phyloP scores from a whole-genome alignment of 345 rosid species.

The Eucalyptus cloeziana region DNA sequence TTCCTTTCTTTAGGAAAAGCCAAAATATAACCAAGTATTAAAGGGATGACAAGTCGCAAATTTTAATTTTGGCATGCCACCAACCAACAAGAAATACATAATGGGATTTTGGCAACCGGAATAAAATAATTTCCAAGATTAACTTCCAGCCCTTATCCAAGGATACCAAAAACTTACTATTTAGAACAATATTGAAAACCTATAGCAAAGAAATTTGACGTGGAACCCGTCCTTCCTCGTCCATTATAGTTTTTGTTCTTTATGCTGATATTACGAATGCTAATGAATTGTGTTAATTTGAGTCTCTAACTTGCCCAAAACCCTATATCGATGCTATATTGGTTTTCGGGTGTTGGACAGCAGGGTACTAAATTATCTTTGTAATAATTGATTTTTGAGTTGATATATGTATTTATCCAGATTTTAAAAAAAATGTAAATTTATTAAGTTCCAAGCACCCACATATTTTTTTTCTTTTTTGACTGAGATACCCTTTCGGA shows the following conservation, averaged over 20 bases:
- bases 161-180: not conserved
- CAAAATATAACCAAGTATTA: not conserved
- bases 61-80: not conserved
- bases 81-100: not conserved
- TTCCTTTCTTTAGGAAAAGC: not conserved
- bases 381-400: not conserved
- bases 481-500: not conserved
- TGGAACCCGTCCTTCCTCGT: not conserved
- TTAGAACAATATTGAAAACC: not conserved
- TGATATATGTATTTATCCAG: not conserved
- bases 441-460: not conserved
- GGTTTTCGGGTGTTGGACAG: not conserved
- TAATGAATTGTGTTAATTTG: not conserved
- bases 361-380: not conserved
- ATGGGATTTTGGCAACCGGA: not conserved
- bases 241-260: not conserved
- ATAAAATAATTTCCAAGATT: not conserved
- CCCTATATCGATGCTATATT: not conserved
- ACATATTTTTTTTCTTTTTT: accelerated
- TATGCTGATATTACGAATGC: not conserved
- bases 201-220: not conserved
- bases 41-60: not conserved
- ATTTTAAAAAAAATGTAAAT: not conserved
- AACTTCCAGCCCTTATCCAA: not conserved
- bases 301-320: not conserved